Conservation (phyloP, 371 early-diverging fungal species). For the Apophysomyces trapeziformis region DNA sequence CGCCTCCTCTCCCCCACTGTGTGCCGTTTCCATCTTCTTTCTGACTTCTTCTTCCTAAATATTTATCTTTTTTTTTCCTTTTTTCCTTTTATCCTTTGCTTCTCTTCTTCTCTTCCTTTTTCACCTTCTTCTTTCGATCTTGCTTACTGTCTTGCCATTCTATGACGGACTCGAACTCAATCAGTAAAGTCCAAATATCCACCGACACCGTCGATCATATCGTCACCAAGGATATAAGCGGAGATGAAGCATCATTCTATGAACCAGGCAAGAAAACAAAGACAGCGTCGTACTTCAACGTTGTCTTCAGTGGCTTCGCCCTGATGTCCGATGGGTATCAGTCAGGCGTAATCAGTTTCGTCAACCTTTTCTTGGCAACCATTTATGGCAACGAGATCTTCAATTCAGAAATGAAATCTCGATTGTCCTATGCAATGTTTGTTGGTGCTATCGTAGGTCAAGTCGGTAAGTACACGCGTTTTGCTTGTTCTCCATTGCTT, state of each 20-base stretch:
- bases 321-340: conserved; percentile 51
- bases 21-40: not conserved
- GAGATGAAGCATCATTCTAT: conserved; percentile 7
- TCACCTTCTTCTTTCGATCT: not conserved
- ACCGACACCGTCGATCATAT: not conserved
- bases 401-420: conserved; percentile 35
- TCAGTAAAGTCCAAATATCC: not conserved
- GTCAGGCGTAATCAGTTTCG: conserved; percentile 45
- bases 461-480: conserved; percentile 28
- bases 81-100: not conserved
- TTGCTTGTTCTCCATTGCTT: not conserved
- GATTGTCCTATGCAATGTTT: conserved; percentile 49
- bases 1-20: no score
- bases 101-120: not conserved
- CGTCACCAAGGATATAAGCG: conserved; percentile 1
- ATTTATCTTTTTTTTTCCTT: not conserved
- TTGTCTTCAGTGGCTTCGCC: conserved; percentile 48
- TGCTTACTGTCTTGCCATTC: not conserved
- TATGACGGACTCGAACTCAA: not conserved
- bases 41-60: not conserved
- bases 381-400: conserved; percentile 45
- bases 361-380: conserved; percentile 34
- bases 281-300: conserved; percentile 42
- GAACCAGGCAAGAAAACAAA: conserved; percentile 17
- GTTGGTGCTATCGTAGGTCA: conserved; percentile 55